Evolutionary conservation across 2,329 filamentous ascomycete genomes (phyloP).

Genomic region (Alternaria gansuensis): DNA sequence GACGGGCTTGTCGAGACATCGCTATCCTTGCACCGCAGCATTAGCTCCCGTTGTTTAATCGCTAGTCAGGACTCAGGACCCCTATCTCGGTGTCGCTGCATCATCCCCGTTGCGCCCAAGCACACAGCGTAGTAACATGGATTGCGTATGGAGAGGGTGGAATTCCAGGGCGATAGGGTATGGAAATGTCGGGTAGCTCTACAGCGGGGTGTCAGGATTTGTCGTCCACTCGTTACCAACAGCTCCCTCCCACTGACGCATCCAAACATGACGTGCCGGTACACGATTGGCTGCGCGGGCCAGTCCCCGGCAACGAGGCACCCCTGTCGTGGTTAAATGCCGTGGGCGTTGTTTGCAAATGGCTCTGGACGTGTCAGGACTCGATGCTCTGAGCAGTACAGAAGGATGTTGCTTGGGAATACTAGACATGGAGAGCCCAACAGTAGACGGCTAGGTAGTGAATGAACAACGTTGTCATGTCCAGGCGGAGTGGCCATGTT

Average conservation of each 20-base stretch:
- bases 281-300: conserved; percentile 17
- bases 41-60: conserved; percentile 29
- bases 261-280: conserved; percentile 14
- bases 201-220: not conserved
- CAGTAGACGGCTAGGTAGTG: not conserved
- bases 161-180: not conserved
- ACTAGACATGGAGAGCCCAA: not conserved
- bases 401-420: not conserved
- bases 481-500: not conserved
- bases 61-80: conserved; percentile 26
- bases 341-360: conserved; percentile 8
- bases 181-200: not conserved
- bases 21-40: conserved; percentile 12
- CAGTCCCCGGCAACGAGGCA: conserved; percentile 5
- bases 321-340: conserved; percentile 4
- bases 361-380: conserved; percentile 22
- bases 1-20: not conserved
- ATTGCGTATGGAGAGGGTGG: not conserved
- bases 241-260: conserved; percentile 6
- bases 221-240: conserved; percentile 10
- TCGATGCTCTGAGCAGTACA: not conserved
- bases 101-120: conserved; percentile 10
- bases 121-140: not conserved
- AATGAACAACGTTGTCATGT: not conserved
- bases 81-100: conserved; percentile 15